phyloP scores from a whole-genome alignment of 2,329 filamentous ascomycete species.

The Fusarium pilosicola region DNA sequence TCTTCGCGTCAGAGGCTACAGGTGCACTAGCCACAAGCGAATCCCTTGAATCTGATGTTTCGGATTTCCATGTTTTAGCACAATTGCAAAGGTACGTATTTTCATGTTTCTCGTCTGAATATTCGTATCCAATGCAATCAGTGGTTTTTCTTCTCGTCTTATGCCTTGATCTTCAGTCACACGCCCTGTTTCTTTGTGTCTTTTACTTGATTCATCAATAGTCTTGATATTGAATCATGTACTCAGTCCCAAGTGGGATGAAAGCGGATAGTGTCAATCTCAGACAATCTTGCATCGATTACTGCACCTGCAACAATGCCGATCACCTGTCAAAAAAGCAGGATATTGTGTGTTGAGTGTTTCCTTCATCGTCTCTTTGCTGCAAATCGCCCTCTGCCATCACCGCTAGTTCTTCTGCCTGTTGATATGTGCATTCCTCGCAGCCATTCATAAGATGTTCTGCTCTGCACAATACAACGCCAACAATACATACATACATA shows the following conservation, averaged over 20 bases:
- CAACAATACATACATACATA: background rate
- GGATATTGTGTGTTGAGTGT: background rate
- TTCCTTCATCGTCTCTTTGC: conserved; percentile 9
- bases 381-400: conserved; percentile 14
- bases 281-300: conserved; percentile 20
- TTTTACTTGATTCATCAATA: conserved; percentile 4
- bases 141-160: background rate
- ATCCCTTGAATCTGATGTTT: conserved; percentile 33
- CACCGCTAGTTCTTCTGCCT: conserved; percentile 11
- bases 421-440: background rate
- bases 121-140: conserved; percentile 8
- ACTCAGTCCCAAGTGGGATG: conserved; percentile 25
- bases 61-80: conserved; percentile 36
- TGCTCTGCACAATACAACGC: conserved; percentile 13
- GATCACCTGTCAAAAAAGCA: conserved; percentile 22
- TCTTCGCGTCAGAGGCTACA: conserved; percentile 29
- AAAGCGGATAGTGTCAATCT: conserved; percentile 10
- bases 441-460: conserved; percentile 5
- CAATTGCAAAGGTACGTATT: conserved; percentile 30
- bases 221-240: conserved; percentile 16
- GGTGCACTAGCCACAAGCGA: conserved; percentile 31
- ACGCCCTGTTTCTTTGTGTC: conserved; percentile 1
- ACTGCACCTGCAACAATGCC: conserved; percentile 15
- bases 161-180: conserved; percentile 4
- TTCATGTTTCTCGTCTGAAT: conserved; percentile 6